Base-by-base conservation (phyloP, 1,284 basidiomycete genomes). In the Trametes polyzona region DNA sequence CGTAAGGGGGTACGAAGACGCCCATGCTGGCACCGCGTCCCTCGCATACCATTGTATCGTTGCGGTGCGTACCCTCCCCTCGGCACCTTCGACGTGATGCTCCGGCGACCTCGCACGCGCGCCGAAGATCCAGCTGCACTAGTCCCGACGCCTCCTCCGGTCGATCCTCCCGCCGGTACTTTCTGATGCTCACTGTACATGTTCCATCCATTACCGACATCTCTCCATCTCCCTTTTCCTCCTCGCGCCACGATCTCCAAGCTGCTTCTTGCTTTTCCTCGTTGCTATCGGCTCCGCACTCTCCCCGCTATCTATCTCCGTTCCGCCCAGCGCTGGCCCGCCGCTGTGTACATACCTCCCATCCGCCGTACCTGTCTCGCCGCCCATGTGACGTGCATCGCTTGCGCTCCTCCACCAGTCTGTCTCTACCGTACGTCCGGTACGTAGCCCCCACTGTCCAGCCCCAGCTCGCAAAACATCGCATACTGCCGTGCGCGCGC, bases 61-160 rank as follows among this genome's bases (percentile, higher is more conserved):
- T n/a, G n/a, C n/a, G n/a, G n/a, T n/a, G n/a, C n/a, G n/a, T n/a
- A n/a, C 17, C 12, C 23, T 7, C 11, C 16, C 12, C 16, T 17
- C 24, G 24, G n/a, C n/a, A n/a, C n/a, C n/a, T n/a, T 41, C 44
- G 30, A 47, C 41, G 52, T 54, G 37, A n/a, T 27, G 39, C 23
- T 37, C 46, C 29, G 41, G 41, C 41, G 41, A 26, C 52, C 52
- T 23, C 24, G 12, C 4, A 27, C 21, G 29, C n/a, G 23, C n/a
- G 16, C 21, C 19, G 21, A 29, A 39, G 7, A 26, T 47, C 35
- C 43, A n/a, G 6, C 8, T 16, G 24, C 41, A 42, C 17, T 42
- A 26, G 24, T 42, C 16, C 41, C 41, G 41, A 8, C 39, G 36
- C 36, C 23, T 24, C 24, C 9, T 24, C 41, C 41, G 41, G 41